phyloP scores from a whole-genome alignment of 2,329 filamentous ascomycete species.

The Ophiobolus disseminans region DNA sequence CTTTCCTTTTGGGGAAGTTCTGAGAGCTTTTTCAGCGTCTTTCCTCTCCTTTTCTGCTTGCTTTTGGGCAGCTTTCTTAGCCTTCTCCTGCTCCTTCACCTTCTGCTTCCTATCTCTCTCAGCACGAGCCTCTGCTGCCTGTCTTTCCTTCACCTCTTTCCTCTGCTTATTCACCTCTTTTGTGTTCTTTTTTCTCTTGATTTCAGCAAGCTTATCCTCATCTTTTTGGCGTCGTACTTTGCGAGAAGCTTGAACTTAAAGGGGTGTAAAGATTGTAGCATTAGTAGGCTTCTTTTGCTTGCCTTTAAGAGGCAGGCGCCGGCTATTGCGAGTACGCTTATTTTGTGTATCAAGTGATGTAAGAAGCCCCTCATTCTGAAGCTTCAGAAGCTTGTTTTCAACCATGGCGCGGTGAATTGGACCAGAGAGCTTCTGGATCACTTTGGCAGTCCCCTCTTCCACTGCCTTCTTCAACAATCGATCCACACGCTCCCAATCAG shows the following conservation, averaged over 20 bases:
- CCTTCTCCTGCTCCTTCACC: not conserved
- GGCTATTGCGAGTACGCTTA: not conserved
- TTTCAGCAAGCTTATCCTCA: not conserved
- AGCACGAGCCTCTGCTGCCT: too few relatives aligned
- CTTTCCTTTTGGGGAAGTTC: not conserved
- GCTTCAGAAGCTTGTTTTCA: not conserved
- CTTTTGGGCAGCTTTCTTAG: not conserved
- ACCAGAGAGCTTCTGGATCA: not conserved
- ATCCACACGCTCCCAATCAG: not conserved
- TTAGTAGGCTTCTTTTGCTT: not conserved
- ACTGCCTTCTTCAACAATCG: not conserved
- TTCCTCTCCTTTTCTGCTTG: not conserved
- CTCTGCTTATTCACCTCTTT: not conserved
- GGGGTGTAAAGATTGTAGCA: not conserved
- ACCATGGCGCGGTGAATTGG: not conserved
- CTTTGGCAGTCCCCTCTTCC: not conserved
- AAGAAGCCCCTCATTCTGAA: not conserved
- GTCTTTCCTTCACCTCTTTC: not conserved
- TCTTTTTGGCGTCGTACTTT: not conserved
- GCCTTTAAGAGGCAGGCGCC: not conserved
- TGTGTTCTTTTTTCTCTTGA: not conserved
- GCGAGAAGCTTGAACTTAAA: too few relatives aligned
- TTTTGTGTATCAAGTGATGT: slow-evolving; percentile 1
- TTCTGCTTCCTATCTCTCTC: too few relatives aligned
- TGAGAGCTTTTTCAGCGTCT: not conserved